Evolutionary conservation across 2,329 filamentous ascomycete species (phyloP), one percentile per base, ranked within the genome.

Genomic region (Sodiomyces alkalinus): DNA sequence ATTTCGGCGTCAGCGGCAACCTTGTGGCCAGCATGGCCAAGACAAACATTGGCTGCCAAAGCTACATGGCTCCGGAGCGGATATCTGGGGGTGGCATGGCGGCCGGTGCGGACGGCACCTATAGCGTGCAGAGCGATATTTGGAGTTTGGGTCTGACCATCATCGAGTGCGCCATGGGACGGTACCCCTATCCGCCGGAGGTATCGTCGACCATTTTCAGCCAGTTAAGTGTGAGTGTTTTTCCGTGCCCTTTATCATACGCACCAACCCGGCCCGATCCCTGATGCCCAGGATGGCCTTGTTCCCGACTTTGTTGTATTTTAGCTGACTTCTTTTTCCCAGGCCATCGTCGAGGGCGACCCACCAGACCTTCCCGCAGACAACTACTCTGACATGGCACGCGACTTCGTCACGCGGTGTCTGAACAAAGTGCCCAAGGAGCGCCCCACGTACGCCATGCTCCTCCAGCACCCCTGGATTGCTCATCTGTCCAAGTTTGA

Each of bases 271-370:
- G n/a, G n/a, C n/a, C n/a, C n/a, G n/a, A n/a, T n/a, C n/a, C n/a
- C n/a, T n/a, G n/a, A n/a, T n/a, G n/a, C n/a, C n/a, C n/a, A n/a
- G n/a, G n/a, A n/a, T n/a, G n/a, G n/a, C n/a, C n/a, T n/a, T n/a
- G n/a, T n/a, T n/a, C n/a, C n/a, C n/a, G n/a, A n/a, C n/a, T n/a
- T n/a, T n/a, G n/a, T n/a, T n/a, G n/a, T n/a, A 19, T 26, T 11
- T 19, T 15, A 16, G 11, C 34, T 48, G 41, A 50, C 25, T 8
- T n/a, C n/a, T n/a, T 17, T 17, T 25, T 25, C 20, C 17, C 40
- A 98, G 90, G 90, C 90, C 31, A 98, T 98, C 47, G 90, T 98
- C 19, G 83, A 96, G 48, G 90, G 90, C 28, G 85, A 93, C n/a
- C 83, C 90, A 10, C 90, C 90, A 8, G 75, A 80, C 44, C 71